phyloP scores from a whole-genome alignment of 768 basidiomycete genomes.

The Phaffia tasmanica region DNA sequence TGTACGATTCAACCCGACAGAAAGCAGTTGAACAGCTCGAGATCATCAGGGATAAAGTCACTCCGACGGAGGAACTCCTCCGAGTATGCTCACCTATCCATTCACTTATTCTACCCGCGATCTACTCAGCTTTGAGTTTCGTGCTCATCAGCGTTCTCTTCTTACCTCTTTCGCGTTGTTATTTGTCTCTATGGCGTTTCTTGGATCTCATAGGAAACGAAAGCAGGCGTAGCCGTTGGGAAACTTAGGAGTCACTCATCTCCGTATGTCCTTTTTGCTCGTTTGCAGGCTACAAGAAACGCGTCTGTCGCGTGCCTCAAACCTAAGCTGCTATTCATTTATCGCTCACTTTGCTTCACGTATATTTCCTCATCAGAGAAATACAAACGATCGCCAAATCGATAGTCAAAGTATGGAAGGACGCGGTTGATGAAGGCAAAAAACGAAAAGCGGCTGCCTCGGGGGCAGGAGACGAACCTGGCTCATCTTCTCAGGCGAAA shows the following conservation, averaged over 20 bases:
- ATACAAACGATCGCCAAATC: constrained; percentile 78
- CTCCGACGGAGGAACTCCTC: constrained; percentile 22
- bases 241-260: constrained; percentile 63
- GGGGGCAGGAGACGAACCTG: background rate
- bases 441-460: constrained; percentile 17
- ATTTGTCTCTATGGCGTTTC: background rate
- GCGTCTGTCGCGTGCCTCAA: too few species aligned
- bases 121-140: background rate
- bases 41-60: constrained; percentile 6
- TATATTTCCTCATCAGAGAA: constrained; percentile 41
- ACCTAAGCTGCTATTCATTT: too few species aligned
- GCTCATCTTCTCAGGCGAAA: background rate
- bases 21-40: constrained; percentile 3
- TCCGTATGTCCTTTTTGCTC: constrained; percentile 9
- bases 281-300: background rate
- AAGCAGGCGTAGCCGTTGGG: constrained; percentile 80
- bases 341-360: background rate
- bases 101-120: background rate
- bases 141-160: background rate
- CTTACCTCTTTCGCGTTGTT: background rate
- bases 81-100: constrained; percentile 8
- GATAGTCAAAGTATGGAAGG: constrained; percentile 84
- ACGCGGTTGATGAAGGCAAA: constrained; percentile 56
- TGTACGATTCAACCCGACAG: background rate
- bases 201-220: constrained; percentile 61